These are phyloP conservation scores for Yarrowia deformans DNA, from an alignment of 805 yeast genomes.

Conservation along the genomic window DNA sequence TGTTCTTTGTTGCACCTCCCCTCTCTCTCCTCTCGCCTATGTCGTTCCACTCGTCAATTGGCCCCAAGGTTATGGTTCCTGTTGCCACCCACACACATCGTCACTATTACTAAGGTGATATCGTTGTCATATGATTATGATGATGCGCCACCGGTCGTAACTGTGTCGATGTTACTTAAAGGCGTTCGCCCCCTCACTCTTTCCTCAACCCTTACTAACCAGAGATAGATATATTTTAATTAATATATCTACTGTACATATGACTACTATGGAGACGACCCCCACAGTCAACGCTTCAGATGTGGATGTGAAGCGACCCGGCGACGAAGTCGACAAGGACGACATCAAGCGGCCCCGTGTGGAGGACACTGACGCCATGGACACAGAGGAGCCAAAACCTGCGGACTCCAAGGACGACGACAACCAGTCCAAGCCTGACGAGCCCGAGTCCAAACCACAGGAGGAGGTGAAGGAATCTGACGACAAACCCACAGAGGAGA, in stretches of 20 bases:
- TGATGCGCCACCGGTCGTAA: neutral
- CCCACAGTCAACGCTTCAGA: conserved; percentile 35
- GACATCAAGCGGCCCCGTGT: conserved; percentile 39
- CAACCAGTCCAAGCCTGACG: neutral
- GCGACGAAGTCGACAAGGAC: conserved; percentile 36
- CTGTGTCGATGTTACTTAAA: neutral
- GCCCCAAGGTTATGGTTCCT: conserved; percentile 20
- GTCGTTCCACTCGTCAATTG: conserved; percentile 13
- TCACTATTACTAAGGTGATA: conserved; percentile 7
- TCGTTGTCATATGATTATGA: conserved; percentile 14
- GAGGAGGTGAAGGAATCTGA: conserved; percentile 41
- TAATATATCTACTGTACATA: conserved; percentile 39
- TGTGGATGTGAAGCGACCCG: conserved; percentile 39
- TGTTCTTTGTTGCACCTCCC: neutral
- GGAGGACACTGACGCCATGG: conserved; percentile 25
- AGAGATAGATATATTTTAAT: conserved; percentile 37
- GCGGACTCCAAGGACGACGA: conserved; percentile 14
- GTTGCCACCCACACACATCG: conserved; percentile 22
- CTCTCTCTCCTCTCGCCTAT: neutral
- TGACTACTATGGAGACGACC: conserved; percentile 36
- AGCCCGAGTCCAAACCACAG: neutral
- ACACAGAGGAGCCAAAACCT: conserved; percentile 32
- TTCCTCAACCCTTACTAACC: conserved; percentile 13
- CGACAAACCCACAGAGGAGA: conserved; percentile 36
- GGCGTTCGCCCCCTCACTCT: neutral